Base-by-base conservation (phyloP, 805 yeast species). In the Kazachstania bromeliacearum region DNA sequence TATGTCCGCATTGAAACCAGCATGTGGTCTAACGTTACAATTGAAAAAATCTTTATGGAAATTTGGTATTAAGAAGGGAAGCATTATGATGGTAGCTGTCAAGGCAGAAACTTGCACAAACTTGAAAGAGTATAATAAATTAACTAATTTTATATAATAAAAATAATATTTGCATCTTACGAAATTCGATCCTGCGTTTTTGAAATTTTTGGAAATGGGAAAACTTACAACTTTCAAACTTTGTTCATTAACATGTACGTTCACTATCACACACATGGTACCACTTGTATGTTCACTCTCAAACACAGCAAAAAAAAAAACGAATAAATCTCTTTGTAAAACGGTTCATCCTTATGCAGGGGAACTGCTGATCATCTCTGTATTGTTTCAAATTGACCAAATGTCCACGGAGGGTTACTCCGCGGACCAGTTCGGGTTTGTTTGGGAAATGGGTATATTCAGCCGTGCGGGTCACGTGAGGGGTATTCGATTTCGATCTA, bases 311-410 rank as follows among this genome's bases (percentile, higher is more conserved):
- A n/a, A 38, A 71, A 82, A 85, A 85, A 84, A 84, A 81, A 79
- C 71, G 66, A 68, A 66, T 75, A 83, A 85, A 89, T 88, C 97
- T 89, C 96, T 89, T 89, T 89, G 96, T 85, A 87, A 80, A 88
- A 96, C 96, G 96, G 94, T 96, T 88, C 97, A 89, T 89, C 97
- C 96, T 92, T 92, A 92, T 89, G 97, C 97, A 89, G 96, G 97
- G 97, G 96, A 96, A 94, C 94, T 92, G 97, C 97, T 89, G 88
- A 89, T 92, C 97, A 89, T 89, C 98, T 89, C 97, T 89, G 98
- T 89, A 89, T 89, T 87, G 95, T 81, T 89, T 88, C 95, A 80
- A 88, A 80, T 89, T 89, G 96, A 89, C 96, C 89, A 85, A 80
- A 78, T 79, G 89, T 78, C 87, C 84, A 79, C 74, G 53, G 41